Base-by-base conservation (phyloP, 2,329 filamentous ascomycete species). In the Rhexocercosporidium sp. region DNA sequence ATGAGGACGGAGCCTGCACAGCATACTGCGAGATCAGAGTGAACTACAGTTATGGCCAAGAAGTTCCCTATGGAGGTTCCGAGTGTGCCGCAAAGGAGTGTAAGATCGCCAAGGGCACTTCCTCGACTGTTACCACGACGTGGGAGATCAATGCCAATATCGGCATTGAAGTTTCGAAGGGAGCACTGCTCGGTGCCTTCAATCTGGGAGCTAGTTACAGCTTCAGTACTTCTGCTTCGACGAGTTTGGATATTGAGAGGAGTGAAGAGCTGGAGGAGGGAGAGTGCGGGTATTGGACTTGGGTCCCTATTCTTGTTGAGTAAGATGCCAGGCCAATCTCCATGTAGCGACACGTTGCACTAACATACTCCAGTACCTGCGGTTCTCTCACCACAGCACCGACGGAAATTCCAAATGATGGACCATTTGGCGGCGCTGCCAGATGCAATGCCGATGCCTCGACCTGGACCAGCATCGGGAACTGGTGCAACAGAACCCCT, bases 131-230 rank as follows among this genome's bases (percentile, higher is more conserved):
- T 2, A 41, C 18, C 2, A 59, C 31, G 3, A 59, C 54, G 9
- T 59, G 54, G 54, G 54, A 59, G 31, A 59, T 59, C 54, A 39
- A 59, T n/a, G 22, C 39, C n/a, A 59, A 41, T 59, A 18, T 41
- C 22, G 54, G 34, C 3, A 1, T 41, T n/a, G 54, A 59, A 27
- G n/a, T 59, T 1, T 39, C 34, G 2, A 34, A 34, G 14, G 27
- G 51, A 16, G 51, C 51, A 37, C 27, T 29, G 2, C 14, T 37
- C 7, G 31, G 51, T n/a, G 51, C 51, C 6, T 56, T 56, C 25
- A 34, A 56, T 31, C 27, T 37, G 12, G 25, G 51, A 3, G 51
- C 27, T n/a, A 56, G 27, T 56, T 29, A 56, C 27, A 29, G 27
- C n/a, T 59, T 59, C 8, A 39, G 31, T n/a, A 39, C 31, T 5